These are phyloP conservation scores for Lepidium sativum DNA, from an alignment of 345 rosid genomes.

Conservation along the genomic window DNA sequence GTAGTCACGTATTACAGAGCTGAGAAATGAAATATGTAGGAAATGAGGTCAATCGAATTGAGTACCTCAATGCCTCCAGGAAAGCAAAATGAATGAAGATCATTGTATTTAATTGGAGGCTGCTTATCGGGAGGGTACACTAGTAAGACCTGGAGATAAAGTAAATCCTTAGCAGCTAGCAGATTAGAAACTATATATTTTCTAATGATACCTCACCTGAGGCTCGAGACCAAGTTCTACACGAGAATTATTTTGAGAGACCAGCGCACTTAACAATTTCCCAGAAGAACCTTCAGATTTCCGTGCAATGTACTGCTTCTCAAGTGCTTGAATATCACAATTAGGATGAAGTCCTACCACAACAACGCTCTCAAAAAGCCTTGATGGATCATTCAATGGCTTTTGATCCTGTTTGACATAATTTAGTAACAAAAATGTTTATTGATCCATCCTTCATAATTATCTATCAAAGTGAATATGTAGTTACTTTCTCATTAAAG, in stretches of 20 bases:
- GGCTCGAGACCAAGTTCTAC: slow-evolving; percentile 78
- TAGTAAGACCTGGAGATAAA: slow-evolving; percentile 63
- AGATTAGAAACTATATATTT: neutral
- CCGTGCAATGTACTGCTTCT: slow-evolving; percentile 47
- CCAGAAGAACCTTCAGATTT: slow-evolving; percentile 58
- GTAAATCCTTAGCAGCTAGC: slow-evolving; percentile 14
- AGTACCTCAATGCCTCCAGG: slow-evolving; percentile 90
- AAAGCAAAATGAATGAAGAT: slow-evolving; percentile 88
- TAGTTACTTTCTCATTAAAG: neutral
- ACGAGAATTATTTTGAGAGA: slow-evolving; percentile 56
- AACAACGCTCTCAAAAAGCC: slow-evolving; percentile 88
- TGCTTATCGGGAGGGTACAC: slow-evolving; percentile 86
- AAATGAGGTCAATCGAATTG: neutral
- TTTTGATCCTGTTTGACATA: slow-evolving; percentile 62
- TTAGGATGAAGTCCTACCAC: slow-evolving; percentile 92
- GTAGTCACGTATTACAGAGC: neutral
- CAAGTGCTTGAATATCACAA: slow-evolving; percentile 73
- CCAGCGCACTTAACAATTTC: slow-evolving; percentile 43
- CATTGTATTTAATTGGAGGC: slow-evolving; percentile 73
- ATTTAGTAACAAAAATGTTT: neutral
- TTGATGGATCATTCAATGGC: slow-evolving; percentile 70
- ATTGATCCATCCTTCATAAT: slow-evolving; percentile 11
- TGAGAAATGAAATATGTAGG: neutral
- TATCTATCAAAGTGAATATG: neutral
- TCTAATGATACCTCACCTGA: slow-evolving; percentile 39